Evolutionary conservation across 441 rosid genomes (phyloP).

Genomic region (Populus hybrid): DNA sequence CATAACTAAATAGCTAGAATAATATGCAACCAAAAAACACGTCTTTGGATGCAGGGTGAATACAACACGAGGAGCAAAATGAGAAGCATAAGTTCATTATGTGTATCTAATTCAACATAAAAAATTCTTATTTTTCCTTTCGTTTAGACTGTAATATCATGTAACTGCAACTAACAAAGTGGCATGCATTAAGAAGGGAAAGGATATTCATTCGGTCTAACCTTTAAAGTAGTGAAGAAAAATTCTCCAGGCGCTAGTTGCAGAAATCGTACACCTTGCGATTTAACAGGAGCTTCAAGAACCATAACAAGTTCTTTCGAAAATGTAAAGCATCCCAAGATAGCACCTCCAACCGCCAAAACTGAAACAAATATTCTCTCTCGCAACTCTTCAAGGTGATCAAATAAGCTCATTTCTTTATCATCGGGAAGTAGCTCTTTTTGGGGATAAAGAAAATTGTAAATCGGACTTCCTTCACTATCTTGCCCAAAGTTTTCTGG

Average conservation of each 20-base stretch:
- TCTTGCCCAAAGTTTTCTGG: constrained; percentile 34
- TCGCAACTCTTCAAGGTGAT: constrained; percentile 92
- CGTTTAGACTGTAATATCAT: not conserved
- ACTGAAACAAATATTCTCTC: constrained; percentile 83
- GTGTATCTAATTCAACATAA: not conserved
- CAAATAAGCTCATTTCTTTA: constrained; percentile 91
- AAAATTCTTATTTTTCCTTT: too few relatives aligned
- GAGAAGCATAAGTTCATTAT: not conserved
- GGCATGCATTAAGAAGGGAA: constrained; percentile 2
- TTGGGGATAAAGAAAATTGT: constrained; percentile 77
- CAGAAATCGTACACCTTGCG: constrained; percentile 85
- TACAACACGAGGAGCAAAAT: too few relatives aligned
- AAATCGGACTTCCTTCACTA: constrained; percentile 41
- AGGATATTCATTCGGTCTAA: constrained; percentile 20
- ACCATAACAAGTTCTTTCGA: constrained; percentile 79
- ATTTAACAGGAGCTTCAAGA: constrained; percentile 96
- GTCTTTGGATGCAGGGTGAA: not conserved
- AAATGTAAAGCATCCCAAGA: constrained; percentile 85
- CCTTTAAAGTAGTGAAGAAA: constrained; percentile 97
- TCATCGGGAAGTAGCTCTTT: constrained; percentile 96
- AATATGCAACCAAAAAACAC: not conserved
- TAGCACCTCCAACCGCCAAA: constrained; percentile 91
- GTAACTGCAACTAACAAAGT: not conserved
- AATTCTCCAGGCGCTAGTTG: constrained; percentile 97
- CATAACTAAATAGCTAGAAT: not conserved